These are phyloP conservation scores for Phytophthora foliorum DNA, from an alignment of 352 stramenopile species.

Conservation along the genomic window DNA sequence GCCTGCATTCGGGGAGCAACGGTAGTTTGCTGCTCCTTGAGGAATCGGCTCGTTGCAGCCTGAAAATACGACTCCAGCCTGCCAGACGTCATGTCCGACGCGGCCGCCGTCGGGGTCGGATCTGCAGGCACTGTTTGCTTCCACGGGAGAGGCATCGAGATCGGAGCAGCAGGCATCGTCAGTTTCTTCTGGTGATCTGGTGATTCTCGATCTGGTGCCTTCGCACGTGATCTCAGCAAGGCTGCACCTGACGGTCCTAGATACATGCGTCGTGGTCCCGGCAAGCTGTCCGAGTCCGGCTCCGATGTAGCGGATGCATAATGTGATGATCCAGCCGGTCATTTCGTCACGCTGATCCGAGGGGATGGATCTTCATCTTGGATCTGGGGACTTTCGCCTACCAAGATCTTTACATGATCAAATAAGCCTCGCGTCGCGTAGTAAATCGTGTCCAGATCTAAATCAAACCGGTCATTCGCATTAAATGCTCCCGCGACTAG, in stretches of 20 bases:
- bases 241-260: conserved; percentile 1
- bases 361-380: not conserved
- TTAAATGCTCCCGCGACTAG: not conserved
- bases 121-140: not conserved
- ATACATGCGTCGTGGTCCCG: not conserved
- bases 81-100: not conserved
- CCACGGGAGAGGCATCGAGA: not conserved
- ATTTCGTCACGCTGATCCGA: not conserved
- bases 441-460: not conserved
- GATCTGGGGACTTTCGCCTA: not conserved
- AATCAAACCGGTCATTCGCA: conserved; percentile 1
- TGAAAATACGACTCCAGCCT: conserved; percentile 9
- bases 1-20: not conserved
- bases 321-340: not conserved
- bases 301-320: conserved; percentile 3
- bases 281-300: not conserved
- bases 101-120: no score
- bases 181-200: not conserved
- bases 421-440: not conserved
- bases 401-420: not conserved
- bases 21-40: not conserved
- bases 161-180: no score
- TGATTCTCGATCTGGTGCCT: not conserved
- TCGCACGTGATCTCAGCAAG: not conserved
- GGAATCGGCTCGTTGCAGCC: not conserved